Percentiles rank a stretch among this genome's conserved stretches.
These are phyloP conservation scores for Trametes hirsuta DNA, from an alignment of 1,284 basidiomycete species.

Conservation along the genomic window DNA sequence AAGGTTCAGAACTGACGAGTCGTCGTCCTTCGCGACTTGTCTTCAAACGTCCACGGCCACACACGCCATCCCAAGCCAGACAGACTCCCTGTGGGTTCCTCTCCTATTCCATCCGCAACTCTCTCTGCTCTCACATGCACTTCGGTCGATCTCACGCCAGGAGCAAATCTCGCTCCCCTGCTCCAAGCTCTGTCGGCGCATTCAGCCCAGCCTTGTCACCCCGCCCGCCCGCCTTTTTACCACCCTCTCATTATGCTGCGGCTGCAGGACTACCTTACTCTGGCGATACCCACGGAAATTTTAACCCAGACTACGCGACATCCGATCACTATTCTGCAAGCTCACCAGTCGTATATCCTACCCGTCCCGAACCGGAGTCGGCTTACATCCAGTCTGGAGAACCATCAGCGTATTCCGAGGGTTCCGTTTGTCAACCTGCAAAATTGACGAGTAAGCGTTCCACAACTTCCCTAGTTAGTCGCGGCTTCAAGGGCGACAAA, in stretches of 20 bases:
- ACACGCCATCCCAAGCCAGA: too few species aligned
- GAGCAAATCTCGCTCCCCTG: slow-evolving; percentile 30
- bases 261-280: slow-evolving; percentile 48
- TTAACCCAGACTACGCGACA: neutral
- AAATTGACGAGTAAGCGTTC: slow-evolving; percentile 27
- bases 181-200: slow-evolving; percentile 8
- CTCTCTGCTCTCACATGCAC: slow-evolving; percentile 14
- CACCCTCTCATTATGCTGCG: slow-evolving; percentile 68
- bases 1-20: too few species aligned
- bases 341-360: neutral
- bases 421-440: slow-evolving; percentile 20
- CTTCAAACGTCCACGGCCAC: too few species aligned
- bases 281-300: neutral
- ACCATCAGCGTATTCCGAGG: slow-evolving; percentile 3
- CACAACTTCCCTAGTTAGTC: slow-evolving; percentile 21
- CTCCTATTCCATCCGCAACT: too few species aligned
- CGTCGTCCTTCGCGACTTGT: too few species aligned
- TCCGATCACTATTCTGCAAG: neutral
- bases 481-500: slow-evolving; percentile 19
- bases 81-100: too few species aligned
- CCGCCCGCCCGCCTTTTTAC: slow-evolving; percentile 48
- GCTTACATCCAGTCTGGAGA: neutral
- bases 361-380: neutral
- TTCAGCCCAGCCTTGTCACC: neutral
- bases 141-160: slow-evolving; percentile 28